Conservation (phyloP, 192 early-diverging fungal species). For the Bifiguratus adelaidae region DNA sequence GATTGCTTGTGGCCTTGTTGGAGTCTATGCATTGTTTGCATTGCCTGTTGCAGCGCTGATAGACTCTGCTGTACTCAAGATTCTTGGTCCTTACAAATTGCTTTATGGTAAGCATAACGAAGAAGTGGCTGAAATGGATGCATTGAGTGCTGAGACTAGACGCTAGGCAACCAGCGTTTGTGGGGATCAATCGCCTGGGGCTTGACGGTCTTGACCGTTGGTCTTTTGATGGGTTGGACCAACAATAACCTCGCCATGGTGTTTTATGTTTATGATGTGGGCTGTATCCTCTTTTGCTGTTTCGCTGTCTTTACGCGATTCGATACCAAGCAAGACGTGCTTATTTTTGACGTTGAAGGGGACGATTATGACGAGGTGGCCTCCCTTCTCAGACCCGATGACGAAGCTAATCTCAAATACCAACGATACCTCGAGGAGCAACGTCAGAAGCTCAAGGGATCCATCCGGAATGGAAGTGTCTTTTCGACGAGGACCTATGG, state of each 20-base stretch:
- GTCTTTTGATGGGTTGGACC: slow-evolving; percentile 4
- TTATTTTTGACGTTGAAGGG: not conserved
- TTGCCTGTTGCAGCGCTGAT: slow-evolving; percentile 16
- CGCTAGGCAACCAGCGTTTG: too few relatives aligned
- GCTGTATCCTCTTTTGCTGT: slow-evolving; percentile 5
- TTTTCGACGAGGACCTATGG: too few relatives aligned
- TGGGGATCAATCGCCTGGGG: too few relatives aligned
- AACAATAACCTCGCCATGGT: slow-evolving; percentile 5
- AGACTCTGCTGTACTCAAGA: slow-evolving; percentile 24
- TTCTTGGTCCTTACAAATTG: slow-evolving; percentile 22
- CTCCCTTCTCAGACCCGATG: slow-evolving; percentile 6
- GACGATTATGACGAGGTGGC: not conserved
- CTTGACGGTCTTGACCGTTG: slow-evolving; percentile 8
- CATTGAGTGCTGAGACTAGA: not conserved
- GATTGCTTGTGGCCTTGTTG: slow-evolving; percentile 4
- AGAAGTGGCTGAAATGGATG: not conserved
- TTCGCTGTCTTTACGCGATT: slow-evolving; percentile 7
- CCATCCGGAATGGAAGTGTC: too few relatives aligned
- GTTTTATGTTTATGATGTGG: slow-evolving; percentile 17
- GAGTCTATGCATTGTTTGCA: slow-evolving; percentile 22
- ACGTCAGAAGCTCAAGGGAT: too few relatives aligned
- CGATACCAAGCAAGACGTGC: not conserved
- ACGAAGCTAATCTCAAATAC: not conserved
- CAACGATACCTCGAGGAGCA: too few relatives aligned
- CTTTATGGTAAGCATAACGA: slow-evolving; percentile 22